Conservation (phyloP, 495 filamentous ascomycete species). For the Terfezia boudieri region DNA sequence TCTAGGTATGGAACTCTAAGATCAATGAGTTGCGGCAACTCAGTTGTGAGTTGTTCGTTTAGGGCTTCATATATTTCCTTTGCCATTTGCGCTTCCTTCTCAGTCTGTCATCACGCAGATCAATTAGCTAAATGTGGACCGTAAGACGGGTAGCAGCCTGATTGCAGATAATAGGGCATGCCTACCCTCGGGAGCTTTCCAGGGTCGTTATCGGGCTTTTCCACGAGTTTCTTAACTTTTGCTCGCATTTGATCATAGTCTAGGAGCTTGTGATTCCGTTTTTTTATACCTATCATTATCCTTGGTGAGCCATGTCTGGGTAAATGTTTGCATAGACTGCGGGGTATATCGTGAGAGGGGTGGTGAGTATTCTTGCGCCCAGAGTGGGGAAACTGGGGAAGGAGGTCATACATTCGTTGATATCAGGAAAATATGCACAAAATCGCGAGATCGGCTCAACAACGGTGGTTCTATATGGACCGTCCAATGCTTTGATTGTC, state of each 20-base stretch:
- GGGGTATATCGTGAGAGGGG: neutral
- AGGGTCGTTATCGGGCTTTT: conserved; percentile 96
- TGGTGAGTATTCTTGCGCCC: neutral
- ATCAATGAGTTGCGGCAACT: conserved; percentile 94
- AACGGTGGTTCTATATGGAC: conserved; percentile 87
- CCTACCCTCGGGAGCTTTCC: conserved; percentile 62
- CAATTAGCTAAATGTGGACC: neutral
- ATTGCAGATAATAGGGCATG: neutral
- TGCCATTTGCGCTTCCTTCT: conserved; percentile 85
- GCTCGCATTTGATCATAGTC: conserved; percentile 93
- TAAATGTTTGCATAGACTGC: neutral
- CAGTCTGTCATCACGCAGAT: conserved; percentile 22
- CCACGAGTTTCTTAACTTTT: conserved; percentile 85
- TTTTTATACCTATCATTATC: conserved; percentile 53
- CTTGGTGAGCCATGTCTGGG: conserved; percentile 2
- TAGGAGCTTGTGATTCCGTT: conserved; percentile 89
- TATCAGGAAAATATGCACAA: conserved; percentile 96
- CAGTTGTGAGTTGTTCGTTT: conserved; percentile 81
- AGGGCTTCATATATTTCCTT: conserved; percentile 83
- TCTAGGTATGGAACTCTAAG: conserved; percentile 91
- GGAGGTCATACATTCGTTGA: conserved; percentile 66
- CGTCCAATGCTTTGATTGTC: conserved; percentile 93
- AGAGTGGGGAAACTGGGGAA: neutral
- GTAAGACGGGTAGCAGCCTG: neutral
- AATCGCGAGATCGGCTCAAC: conserved; percentile 86